Base-by-base conservation (phyloP, 805 yeast genomes). In the Pichia gijzeniarum region DNA sequence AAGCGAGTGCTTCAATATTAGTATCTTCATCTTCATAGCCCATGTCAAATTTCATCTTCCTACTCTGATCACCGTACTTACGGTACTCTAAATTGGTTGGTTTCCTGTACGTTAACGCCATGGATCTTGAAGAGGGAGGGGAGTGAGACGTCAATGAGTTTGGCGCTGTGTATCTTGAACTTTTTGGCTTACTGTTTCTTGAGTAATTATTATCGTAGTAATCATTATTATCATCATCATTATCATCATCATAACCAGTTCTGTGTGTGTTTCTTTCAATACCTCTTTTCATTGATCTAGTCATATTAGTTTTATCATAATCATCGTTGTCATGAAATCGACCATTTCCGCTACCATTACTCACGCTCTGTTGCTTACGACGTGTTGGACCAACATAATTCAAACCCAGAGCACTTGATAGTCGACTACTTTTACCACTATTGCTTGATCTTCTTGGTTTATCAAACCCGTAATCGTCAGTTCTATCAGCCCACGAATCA, bases 21-120 rank as follows among this genome's bases (percentile, higher is more conserved):
- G 73, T 65, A 52, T 81, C 84, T 35, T 70, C 68, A 59, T 82
- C 76, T 18, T 61, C 62, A 53, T 67, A 82, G 0, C 91, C 95
- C 62, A 73, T 71, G 18, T 72, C 70, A 53, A 70, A 72, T 43
- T 66, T 62, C 51, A 79, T 61, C 43, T 65, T 63, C 40, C 71
- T 67, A 14, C 78, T 74, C 48, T 72, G 76, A 38, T 68, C 68
- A 35, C 70, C 67, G 56, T 73, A 82, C 53, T 74, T 76, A 30
- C 70, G 61, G 38, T 73, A 65, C 49, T 81, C 85, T 50, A 69
- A 71, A 8, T 73, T 70, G 13, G 83, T 73, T 41, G 79, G 69
- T 48, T 72, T 72, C 42, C 81, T 68, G 56, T 76, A 79, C 53
- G 13, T 80, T 77, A 25, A 70, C 47, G 36, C 55, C 12, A 41